phyloP scores from a whole-genome alignment of 2,329 filamentous ascomycete species.

The Alternaria incomplexa region DNA sequence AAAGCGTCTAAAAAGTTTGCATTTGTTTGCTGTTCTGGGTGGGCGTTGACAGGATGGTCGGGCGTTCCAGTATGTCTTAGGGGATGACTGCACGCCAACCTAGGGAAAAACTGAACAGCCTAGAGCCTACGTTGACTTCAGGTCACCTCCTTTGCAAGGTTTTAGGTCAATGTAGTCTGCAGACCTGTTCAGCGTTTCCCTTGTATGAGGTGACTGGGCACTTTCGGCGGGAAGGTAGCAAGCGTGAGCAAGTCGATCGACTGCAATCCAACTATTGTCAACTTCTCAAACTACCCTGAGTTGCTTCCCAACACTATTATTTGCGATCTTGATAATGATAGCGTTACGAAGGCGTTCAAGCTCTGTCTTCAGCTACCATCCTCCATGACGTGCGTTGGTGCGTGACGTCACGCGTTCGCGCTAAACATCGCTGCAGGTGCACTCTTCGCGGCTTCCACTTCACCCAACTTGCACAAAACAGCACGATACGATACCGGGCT shows the following conservation, averaged over 20 bases:
- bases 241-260: neutral
- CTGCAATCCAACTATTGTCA: neutral
- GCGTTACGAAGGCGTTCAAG: too few relatives aligned
- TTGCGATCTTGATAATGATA: neutral
- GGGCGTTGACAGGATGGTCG: neutral
- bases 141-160: too few relatives aligned
- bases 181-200: too few relatives aligned
- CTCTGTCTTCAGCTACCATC: neutral
- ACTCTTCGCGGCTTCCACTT: neutral
- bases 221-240: neutral
- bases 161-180: too few relatives aligned
- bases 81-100: too few relatives aligned
- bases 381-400: neutral
- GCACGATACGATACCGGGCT: fast-evolving
- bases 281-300: too few relatives aligned
- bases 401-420: neutral
- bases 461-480: neutral
- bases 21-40: neutral
- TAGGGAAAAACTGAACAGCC: too few relatives aligned
- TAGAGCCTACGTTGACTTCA: too few relatives aligned
- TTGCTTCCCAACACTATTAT: neutral
- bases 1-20: neutral
- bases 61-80: too few relatives aligned
- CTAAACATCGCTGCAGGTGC: neutral
- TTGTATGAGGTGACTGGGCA: too few relatives aligned